phyloP scores from a whole-genome alignment of 352 stramenopile genomes.

The Phytophthora quininea region DNA sequence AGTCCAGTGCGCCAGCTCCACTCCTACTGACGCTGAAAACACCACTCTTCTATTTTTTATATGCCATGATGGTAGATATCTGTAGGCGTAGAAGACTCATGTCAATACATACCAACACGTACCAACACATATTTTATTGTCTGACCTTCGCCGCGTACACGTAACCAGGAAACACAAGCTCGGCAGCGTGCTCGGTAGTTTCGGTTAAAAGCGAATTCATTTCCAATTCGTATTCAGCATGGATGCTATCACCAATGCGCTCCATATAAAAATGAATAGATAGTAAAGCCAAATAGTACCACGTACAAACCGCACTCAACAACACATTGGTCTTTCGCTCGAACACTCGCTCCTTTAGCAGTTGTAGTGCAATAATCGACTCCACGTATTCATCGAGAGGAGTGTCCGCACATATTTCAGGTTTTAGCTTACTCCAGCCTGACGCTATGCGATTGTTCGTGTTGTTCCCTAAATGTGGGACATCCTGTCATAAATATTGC shows the following conservation, averaged over 20 bases:
- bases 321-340: slow-evolving; percentile 5
- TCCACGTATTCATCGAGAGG: slow-evolving; percentile 11
- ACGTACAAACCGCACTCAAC: neutral
- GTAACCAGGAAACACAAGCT: neutral
- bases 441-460: slow-evolving; percentile 12
- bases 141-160: neutral
- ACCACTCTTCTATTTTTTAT: neutral
- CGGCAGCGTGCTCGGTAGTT: neutral
- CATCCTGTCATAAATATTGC: slow-evolving; percentile 3
- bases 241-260: neutral
- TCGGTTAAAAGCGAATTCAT: neutral
- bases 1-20: neutral
- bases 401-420: neutral
- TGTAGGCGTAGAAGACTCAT: neutral
- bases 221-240: slow-evolving; percentile 4
- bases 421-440: slow-evolving; percentile 7
- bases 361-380: slow-evolving; percentile 5
- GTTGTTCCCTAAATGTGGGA: slow-evolving; percentile 19
- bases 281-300: neutral
- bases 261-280: neutral
- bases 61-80: neutral
- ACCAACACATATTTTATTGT: neutral
- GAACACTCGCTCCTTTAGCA: neutral
- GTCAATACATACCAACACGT: neutral
- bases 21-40: neutral